These are phyloP conservation scores for Cyclospora cayetanensis DNA, from an alignment of 169 alveolate genomes.

Conservation along the genomic window DNA sequence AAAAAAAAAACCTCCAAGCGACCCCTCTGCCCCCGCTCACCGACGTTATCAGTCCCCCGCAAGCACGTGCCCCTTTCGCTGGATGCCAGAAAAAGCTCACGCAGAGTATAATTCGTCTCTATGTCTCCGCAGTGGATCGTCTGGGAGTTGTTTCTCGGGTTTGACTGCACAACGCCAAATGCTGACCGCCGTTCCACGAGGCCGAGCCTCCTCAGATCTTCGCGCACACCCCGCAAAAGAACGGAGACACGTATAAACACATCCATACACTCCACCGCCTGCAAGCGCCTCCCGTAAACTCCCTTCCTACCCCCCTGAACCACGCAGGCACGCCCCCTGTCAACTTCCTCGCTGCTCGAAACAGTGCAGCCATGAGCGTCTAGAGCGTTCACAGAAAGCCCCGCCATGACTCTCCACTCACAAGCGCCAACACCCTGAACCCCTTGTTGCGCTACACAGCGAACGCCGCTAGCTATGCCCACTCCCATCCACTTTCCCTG, in stretches of 20 bases:
- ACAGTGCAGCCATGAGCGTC: no score
- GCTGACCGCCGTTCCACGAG: slow-evolving; percentile 83
- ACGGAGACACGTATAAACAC: no score
- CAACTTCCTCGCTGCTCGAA: no score
- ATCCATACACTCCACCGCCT: no score
- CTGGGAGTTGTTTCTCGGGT: slow-evolving; percentile 87
- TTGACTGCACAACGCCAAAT: slow-evolving; percentile 86
- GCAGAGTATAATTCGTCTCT: slow-evolving; percentile 86
- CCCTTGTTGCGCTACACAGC: no score
- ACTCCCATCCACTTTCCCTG: no score
- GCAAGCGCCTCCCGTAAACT: no score
- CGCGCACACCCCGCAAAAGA: neutral
- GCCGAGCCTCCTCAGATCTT: slow-evolving; percentile 82
- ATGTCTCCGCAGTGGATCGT: slow-evolving; percentile 90
- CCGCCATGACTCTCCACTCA: neutral
- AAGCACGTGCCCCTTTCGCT: neutral
- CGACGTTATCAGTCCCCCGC: neutral
- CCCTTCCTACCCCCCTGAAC: no score
- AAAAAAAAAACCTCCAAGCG: neutral
- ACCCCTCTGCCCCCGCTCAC: neutral
- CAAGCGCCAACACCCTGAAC: no score
- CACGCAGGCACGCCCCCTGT: no score
- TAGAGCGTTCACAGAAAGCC: no score
- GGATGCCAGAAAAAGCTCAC: neutral
- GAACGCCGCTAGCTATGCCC: no score